Evolutionary conservation across 148 eudicot species (phyloP).

Genomic region (Rhododendron simsii): DNA sequence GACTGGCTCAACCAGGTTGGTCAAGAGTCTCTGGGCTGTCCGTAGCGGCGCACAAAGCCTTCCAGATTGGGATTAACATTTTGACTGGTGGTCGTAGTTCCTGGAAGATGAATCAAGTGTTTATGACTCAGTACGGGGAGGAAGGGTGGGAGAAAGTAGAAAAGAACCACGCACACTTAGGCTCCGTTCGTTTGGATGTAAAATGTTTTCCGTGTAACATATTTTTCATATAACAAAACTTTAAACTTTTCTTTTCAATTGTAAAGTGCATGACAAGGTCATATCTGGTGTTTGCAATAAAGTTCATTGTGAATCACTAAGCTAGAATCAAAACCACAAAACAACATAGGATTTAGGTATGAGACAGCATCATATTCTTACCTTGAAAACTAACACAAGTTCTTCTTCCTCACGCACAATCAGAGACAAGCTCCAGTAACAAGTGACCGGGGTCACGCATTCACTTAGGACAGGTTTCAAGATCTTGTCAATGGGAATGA

Average conservation of each 20-base stretch:
- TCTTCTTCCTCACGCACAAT: conserved; percentile 67
- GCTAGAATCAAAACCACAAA: not conserved
- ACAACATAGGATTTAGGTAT: not conserved
- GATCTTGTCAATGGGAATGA: conserved; percentile 75
- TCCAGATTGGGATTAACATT: conserved; percentile 73
- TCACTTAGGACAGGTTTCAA: conserved; percentile 81
- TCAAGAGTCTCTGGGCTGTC: conserved; percentile 12
- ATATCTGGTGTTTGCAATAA: not conserved
- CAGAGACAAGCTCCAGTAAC: conserved; percentile 86
- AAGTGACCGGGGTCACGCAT: conserved; percentile 91
- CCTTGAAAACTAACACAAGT: conserved; percentile 81
- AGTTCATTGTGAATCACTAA: not conserved
- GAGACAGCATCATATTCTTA: conserved; percentile 19
- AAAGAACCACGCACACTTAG: not conserved
- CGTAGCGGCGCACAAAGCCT: conserved; percentile 55
- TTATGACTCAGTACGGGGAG: not conserved
- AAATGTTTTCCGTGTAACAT: no score
- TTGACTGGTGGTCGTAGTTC: conserved; percentile 64
- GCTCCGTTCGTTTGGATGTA: no score
- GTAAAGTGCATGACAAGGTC: not conserved
- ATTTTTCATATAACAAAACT: no score
- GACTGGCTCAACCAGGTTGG: not conserved
- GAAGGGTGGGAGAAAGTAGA: not conserved
- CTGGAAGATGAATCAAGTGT: conserved; percentile 28
- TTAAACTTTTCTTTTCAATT: no score